Conservation (phyloP, 164 flowering plant genomes). For the Brasenia schreberi region DNA sequence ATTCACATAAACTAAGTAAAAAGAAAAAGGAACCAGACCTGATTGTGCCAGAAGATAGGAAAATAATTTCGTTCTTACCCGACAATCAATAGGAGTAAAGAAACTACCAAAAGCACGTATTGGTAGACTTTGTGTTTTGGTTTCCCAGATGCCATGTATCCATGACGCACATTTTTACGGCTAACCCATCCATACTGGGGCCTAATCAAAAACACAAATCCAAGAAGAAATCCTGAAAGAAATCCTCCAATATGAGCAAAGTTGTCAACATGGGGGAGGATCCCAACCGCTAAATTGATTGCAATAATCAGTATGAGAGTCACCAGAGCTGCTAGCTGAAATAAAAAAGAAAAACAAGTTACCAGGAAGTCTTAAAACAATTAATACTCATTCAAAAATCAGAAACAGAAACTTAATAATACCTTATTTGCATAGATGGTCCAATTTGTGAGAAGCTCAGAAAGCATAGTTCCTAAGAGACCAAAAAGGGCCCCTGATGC, state of each 20-base stretch:
- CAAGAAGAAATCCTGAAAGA: conserved; percentile 75
- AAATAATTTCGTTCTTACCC: conserved; percentile 38
- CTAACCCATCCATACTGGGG: conserved; percentile 89
- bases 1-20: no score
- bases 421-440: conserved; percentile 88
- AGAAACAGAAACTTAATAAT: conserved; percentile 1
- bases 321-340: conserved; percentile 55
- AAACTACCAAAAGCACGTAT: conserved; percentile 47
- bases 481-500: conserved; percentile 98
- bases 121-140: conserved; percentile 69
- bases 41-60: background rate
- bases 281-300: conserved; percentile 72
- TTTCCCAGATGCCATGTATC: conserved; percentile 18
- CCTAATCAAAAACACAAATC: conserved; percentile 82
- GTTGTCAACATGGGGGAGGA: conserved; percentile 87
- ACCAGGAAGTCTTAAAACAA: no score
- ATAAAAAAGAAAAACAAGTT: background rate
- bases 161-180: conserved; percentile 35
- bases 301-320: conserved; percentile 58
- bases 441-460: conserved; percentile 88
- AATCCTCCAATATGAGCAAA: conserved; percentile 98
- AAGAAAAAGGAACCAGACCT: no score
- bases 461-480: conserved; percentile 76
- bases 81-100: conserved; percentile 51
- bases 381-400: background rate